A percentile compares a stretch with the other conserved stretches of the same genome.
Evolutionary conservation across 164 flowering plant genomes (phyloP).

Genomic region (Protea cynaroides): DNA sequence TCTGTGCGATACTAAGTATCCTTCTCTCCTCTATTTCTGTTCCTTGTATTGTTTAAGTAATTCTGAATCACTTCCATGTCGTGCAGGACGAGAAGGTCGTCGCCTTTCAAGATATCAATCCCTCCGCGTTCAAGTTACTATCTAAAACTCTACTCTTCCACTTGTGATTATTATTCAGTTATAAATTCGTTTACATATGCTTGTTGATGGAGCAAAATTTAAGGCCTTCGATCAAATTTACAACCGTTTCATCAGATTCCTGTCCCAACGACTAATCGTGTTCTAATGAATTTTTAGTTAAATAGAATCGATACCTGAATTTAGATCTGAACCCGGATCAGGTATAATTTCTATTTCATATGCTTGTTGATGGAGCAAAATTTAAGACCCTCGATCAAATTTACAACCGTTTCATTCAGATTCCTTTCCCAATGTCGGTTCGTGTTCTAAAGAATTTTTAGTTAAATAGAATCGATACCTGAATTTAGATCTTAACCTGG

Average conservation of each 20-base stretch:
- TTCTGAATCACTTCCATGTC: neutral
- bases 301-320: too few relatives aligned
- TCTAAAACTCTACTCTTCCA: neutral
- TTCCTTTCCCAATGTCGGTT: neutral
- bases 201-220: neutral
- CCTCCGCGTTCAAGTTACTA: slow-evolving; percentile 64
- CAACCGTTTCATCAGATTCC: neutral
- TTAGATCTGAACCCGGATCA: too few relatives aligned
- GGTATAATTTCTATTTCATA: neutral
- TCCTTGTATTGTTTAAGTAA: neutral
- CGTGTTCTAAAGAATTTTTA: neutral
- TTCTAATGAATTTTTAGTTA: neutral
- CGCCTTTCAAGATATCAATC: slow-evolving; percentile 77
- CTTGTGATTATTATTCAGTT: neutral
- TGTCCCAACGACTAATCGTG: neutral
- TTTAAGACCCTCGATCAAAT: neutral
- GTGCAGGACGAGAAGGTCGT: slow-evolving; percentile 75
- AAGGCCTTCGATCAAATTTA: neutral
- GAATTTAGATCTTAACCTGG: too few relatives aligned
- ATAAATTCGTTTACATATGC: neutral
- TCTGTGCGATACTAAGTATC: slow-evolving; percentile 17
- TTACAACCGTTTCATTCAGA: neutral
- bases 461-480: too few relatives aligned
- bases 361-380: neutral
- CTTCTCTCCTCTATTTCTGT: slow-evolving; percentile 7